phyloP scores from a whole-genome alignment of 176 grass and related monocot species.

The Oryza australiensis region DNA sequence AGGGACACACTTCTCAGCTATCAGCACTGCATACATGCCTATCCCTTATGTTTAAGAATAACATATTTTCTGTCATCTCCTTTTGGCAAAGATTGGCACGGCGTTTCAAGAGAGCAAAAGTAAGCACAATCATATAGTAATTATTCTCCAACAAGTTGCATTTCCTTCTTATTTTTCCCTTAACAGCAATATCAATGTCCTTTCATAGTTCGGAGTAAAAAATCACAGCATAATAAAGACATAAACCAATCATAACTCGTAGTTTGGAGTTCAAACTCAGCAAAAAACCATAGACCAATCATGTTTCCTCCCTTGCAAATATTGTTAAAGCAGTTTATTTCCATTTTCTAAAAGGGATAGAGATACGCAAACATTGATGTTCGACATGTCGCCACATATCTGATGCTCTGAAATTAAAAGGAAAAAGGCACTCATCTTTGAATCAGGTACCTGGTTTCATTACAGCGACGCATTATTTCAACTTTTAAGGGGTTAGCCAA shows the following conservation, averaged over 20 bases:
- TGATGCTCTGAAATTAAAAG: not conserved
- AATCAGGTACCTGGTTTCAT: not conserved
- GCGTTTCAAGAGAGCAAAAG: not conserved
- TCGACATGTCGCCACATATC: not conserved
- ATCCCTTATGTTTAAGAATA: not conserved
- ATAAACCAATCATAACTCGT: not conserved
- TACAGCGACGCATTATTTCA: not conserved
- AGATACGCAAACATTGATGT: not conserved
- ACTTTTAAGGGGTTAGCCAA: not conserved
- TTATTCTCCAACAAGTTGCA: not conserved
- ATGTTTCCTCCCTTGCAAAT: not conserved
- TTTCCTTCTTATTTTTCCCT: not conserved
- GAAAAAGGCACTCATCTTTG: not conserved
- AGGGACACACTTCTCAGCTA: not conserved
- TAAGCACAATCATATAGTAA: not conserved
- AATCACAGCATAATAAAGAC: no score
- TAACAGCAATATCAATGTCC: not conserved
- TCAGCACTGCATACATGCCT: not conserved
- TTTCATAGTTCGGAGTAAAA: no score
- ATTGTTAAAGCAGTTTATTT: not conserved
- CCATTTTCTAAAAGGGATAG: not conserved
- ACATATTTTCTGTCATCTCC: not conserved
- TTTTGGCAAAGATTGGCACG: not conserved
- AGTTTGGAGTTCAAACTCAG: no score
- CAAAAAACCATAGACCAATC: not conserved